Evolutionary conservation across 345 rosid genomes (phyloP), one percentile per base, ranked within the genome.

Genomic region (Acer saccharum): DNA sequence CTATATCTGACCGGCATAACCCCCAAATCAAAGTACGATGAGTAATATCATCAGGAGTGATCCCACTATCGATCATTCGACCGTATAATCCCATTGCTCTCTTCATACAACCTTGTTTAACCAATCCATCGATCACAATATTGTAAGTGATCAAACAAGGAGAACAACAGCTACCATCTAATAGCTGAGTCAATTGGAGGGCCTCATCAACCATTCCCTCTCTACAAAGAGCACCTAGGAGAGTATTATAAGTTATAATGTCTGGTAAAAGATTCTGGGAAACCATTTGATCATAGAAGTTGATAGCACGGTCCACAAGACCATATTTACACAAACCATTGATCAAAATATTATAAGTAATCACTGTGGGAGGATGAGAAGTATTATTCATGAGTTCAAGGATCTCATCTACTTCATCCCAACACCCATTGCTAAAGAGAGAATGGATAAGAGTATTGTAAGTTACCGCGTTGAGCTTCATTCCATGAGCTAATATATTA

Each of bases 291-390:
- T 68, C 52, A 71, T 85, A 90, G 83, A 89, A 89, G 75, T 80
- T 78, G 18, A 95, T 89, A 50, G 98, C 98, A 70, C 90, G 87
- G 60, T 84, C 84, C 79, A 93, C 48, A 81, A 82, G 87, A 58
- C 97, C 90, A 67, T 80, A 80, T 76, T 90, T 95, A 68, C 98
- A 93, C 84, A 93, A 79, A 60, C 97, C 94, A 57, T 88, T 93
- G 43, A 95, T 91, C 88, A 95, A 57, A 23, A 90, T 91, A 80
- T 95, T 95, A 87, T 90, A 95, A 67, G 98, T 91, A n/a, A 93
- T 78, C 64, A 87, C 86, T 0, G 90, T 87, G 2, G 97, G 97
- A 69, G 68, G 75, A 77, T 86, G 87, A 0, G 81, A 76, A 16
- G 89, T 85, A 74, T 77, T 82, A 75, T 80, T 86, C 97, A 93